A percentile compares a stretch with the other conserved stretches of the same genome.
These are phyloP conservation scores for Candida pseudofarinosa DNA, from an alignment of 805 yeast species.

Conservation along the genomic window DNA sequence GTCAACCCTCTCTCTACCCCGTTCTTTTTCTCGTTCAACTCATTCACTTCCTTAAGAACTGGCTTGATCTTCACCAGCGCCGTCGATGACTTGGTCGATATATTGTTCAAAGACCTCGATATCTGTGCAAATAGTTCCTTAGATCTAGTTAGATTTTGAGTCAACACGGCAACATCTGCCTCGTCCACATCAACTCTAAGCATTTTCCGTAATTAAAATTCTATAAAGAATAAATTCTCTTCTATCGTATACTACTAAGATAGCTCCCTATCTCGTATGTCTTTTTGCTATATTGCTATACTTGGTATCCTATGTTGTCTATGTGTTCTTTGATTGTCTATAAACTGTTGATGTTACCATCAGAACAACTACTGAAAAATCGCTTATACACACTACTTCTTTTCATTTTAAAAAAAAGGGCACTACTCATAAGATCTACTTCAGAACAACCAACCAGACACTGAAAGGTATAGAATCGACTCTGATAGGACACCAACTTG, in stretches of 20 bases:
- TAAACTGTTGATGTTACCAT: not conserved
- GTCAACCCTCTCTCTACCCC: conserved; percentile 56
- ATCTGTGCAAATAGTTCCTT: conserved; percentile 53
- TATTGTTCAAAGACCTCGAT: conserved; percentile 48
- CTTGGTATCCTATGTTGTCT: not conserved
- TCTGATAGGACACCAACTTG: no score
- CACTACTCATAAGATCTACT: no score
- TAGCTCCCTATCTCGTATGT: no score
- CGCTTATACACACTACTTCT: not conserved
- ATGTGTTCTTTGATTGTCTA: not conserved
- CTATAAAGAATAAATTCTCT: no score
- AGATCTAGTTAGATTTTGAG: conserved; percentile 64
- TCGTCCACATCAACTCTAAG: conserved; percentile 56
- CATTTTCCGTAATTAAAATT: no score
- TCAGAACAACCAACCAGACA: no score
- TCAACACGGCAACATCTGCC: conserved; percentile 78
- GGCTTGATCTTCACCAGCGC: conserved; percentile 71
- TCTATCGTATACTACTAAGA: no score
- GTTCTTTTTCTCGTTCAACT: conserved; percentile 48
- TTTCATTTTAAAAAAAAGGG: not conserved
- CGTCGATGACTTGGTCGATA: conserved; percentile 49
- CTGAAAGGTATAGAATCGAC: no score
- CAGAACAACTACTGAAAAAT: not conserved
- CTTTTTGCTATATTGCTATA: no score
- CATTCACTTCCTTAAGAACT: conserved; percentile 57